Evolutionary conservation across 2,329 filamentous ascomycete species (phyloP).

Genomic region (Aspergillus fischeri): DNA sequence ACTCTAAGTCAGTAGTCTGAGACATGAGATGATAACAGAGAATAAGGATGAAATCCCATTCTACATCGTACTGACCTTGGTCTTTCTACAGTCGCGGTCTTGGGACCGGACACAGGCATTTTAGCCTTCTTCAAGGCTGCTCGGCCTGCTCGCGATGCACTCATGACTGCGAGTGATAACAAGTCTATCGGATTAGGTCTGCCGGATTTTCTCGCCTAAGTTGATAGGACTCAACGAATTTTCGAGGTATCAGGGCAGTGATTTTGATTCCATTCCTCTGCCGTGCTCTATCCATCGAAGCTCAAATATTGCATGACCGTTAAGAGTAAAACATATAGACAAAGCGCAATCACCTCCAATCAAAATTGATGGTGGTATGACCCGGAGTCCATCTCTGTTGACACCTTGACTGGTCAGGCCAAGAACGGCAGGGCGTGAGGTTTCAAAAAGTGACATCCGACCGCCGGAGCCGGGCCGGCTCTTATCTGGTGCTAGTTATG

Average conservation of each 20-base stretch:
- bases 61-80: conserved; percentile 16
- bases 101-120: conserved; percentile 15
- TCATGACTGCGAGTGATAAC: conserved; percentile 18
- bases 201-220: too few species aligned
- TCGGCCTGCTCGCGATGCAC: conserved; percentile 19
- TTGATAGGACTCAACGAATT: background rate
- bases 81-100: conserved; percentile 6
- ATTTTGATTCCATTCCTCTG: background rate
- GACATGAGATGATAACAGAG: background rate
- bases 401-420: conserved; percentile 2
- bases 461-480: background rate
- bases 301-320: background rate
- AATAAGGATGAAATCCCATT: background rate
- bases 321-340: background rate
- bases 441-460: background rate
- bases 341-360: background rate
- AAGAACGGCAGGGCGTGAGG: conserved; percentile 1
- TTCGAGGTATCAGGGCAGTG: background rate
- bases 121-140: conserved; percentile 21
- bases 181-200: background rate
- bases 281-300: background rate
- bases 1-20: conserved; percentile 1
- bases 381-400: background rate
- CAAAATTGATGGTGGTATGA: background rate
- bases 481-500: background rate